A percentile compares a stretch with the other conserved stretches of the same genome.
Evolutionary conservation across 352 stramenopile genomes (phyloP).

Genomic region (Elongisporangium prolatum): DNA sequence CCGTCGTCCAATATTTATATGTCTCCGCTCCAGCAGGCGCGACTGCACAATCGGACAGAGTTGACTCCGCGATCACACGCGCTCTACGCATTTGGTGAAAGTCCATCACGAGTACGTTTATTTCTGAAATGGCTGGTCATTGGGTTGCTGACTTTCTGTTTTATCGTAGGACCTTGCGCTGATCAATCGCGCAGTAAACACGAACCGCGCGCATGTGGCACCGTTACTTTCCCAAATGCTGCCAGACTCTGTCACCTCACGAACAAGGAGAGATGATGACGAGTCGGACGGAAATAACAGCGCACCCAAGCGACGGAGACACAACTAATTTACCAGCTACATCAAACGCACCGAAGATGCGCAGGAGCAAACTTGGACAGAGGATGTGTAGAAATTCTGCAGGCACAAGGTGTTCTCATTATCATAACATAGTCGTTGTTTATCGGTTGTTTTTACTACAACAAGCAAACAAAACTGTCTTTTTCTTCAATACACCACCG

Average conservation of each 20-base stretch:
- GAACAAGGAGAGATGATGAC: constrained; percentile 57
- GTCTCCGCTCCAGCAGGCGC: constrained; percentile 74
- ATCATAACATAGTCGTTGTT: neutral
- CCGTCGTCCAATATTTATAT: constrained; percentile 82
- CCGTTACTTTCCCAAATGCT: constrained; percentile 8
- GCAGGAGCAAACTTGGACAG: neutral
- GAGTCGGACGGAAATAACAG: constrained; percentile 15
- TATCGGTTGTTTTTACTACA: neutral
- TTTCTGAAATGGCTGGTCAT: neutral
- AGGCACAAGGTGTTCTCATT: neutral
- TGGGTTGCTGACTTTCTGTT: constrained; percentile 1
- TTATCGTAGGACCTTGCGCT: constrained; percentile 51
- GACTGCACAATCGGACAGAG: constrained; percentile 60
- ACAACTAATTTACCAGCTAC: neutral
- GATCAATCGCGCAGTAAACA: constrained; percentile 77
- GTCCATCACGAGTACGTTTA: constrained; percentile 60
- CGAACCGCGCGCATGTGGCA: constrained; percentile 11
- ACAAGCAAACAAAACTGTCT: neutral
- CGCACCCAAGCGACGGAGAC: constrained; percentile 4
- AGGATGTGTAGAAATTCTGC: neutral
- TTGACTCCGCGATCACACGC: constrained; percentile 76
- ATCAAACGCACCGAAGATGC: neutral
- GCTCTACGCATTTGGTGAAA: constrained; percentile 86
- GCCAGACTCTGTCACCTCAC: constrained; percentile 60
- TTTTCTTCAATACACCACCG: neutral